phyloP scores from a whole-genome alignment of 257 asterid species.

The Catharanthus roseus region DNA sequence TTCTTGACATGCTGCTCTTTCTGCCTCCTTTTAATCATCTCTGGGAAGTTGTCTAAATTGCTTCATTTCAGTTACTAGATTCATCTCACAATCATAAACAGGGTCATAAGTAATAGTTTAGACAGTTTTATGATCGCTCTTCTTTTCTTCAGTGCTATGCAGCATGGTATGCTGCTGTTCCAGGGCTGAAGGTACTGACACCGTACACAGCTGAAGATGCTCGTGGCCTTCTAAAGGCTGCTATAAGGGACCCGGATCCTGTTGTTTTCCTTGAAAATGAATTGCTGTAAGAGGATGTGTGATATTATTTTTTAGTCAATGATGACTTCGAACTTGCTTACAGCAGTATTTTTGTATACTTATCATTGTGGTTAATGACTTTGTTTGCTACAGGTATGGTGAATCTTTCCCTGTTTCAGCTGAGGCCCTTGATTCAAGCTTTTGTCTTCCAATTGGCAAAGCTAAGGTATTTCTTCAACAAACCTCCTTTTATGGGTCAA shows the following conservation, averaged over 20 bases:
- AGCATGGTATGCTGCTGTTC: constrained; percentile 40
- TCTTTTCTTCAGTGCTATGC: constrained; percentile 39
- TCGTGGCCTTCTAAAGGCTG: constrained; percentile 48
- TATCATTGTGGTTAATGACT: not conserved
- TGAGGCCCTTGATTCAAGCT: constrained; percentile 43
- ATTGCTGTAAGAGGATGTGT: constrained; percentile 28
- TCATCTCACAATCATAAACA: not conserved
- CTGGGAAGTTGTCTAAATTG: not conserved
- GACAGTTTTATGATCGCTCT: not conserved
- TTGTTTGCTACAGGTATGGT: constrained; percentile 30
- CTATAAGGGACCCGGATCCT: constrained; percentile 52
- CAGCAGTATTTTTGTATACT: not conserved
- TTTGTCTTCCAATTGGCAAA: constrained; percentile 40
- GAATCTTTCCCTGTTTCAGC: constrained; percentile 43
- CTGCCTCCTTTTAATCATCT: not conserved
- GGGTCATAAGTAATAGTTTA: not conserved
- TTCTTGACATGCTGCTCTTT: not conserved
- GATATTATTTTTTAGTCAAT: not conserved
- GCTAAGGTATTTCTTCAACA: constrained; percentile 34
- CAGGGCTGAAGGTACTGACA: constrained; percentile 40
- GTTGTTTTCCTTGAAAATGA: constrained; percentile 52
- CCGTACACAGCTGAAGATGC: constrained; percentile 51
- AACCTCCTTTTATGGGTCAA: not conserved
- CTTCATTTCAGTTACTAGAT: not conserved
- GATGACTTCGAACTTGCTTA: constrained; percentile 5